A percentile compares a stretch with the other conserved stretches of the same genome.
Conservation (phyloP, 2,329 filamentous ascomycete species). For the Venturia asperata region DNA sequence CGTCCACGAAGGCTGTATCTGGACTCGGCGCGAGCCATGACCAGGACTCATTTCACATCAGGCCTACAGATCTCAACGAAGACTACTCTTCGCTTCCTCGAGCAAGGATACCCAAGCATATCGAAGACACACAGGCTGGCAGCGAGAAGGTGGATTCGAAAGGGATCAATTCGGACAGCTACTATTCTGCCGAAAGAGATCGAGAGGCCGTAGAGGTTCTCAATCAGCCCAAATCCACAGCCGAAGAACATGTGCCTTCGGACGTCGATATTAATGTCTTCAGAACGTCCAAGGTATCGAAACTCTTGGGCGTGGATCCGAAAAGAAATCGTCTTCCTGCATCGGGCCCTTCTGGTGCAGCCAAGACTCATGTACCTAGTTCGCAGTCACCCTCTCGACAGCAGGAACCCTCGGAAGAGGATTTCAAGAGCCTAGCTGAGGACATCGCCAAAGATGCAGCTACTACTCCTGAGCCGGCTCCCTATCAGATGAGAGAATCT, state of each 20-base stretch:
- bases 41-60: slow-evolving; percentile 51
- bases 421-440: slow-evolving; percentile 41
- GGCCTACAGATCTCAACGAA: slow-evolving; percentile 41
- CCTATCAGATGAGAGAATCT: slow-evolving; percentile 76
- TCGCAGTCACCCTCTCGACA: slow-evolving; percentile 32
- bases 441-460: slow-evolving; percentile 41
- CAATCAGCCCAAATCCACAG: background rate
- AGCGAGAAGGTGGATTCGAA: slow-evolving; percentile 36
- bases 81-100: slow-evolving; percentile 48
- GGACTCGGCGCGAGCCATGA: slow-evolving; percentile 36
- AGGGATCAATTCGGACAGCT: slow-evolving; percentile 50
- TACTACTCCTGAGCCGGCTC: slow-evolving; percentile 23
- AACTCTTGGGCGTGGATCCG: slow-evolving; percentile 43
- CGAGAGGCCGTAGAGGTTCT: slow-evolving; percentile 2
- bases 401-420: slow-evolving; percentile 27
- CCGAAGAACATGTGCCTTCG: slow-evolving; percentile 44
- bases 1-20: slow-evolving; percentile 24
- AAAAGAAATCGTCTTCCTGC: slow-evolving; percentile 31
- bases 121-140: slow-evolving; percentile 40
- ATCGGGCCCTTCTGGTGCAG: slow-evolving; percentile 21
- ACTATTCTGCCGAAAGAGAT: slow-evolving; percentile 33
- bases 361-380: slow-evolving; percentile 30
- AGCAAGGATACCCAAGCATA: slow-evolving; percentile 48
- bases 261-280: slow-evolving; percentile 56
- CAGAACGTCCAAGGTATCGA: slow-evolving; percentile 52